Evolutionary conservation across 1,139 yeast species (phyloP).

Genomic region (Geotrichum phurueaensis): DNA sequence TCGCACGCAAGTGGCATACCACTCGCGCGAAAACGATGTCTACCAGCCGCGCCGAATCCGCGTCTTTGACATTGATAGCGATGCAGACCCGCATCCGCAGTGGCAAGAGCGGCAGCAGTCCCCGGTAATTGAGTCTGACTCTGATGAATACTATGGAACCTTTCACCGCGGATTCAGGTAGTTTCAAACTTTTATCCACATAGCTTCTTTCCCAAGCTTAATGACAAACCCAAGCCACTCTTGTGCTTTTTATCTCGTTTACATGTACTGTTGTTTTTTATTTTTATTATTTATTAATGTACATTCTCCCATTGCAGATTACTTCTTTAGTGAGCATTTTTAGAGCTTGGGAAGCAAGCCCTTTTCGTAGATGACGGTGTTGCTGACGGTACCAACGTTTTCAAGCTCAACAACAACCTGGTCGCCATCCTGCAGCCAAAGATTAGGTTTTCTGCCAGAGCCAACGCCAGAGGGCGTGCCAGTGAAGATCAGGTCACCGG

Average conservation of each 20-base stretch:
- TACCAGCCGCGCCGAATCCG: not conserved
- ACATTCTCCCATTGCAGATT: not conserved
- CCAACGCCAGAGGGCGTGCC: conserved; percentile 55
- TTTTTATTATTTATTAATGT: not conserved
- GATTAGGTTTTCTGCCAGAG: conserved; percentile 40
- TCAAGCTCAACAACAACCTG: conserved; percentile 41
- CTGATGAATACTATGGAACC: not conserved
- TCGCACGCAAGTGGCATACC: conserved; percentile 13
- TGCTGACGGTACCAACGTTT: conserved; percentile 43
- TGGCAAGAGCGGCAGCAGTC: not conserved
- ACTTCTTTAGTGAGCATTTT: not conserved
- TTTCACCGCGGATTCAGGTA: not conserved
- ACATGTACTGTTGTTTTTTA: not conserved
- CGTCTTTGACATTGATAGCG: not conserved
- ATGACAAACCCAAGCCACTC: not conserved
- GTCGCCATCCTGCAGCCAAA: conserved; percentile 45
- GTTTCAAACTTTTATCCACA: not conserved
- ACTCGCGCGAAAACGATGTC: not conserved
- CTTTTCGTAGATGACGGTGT: conserved; percentile 35
- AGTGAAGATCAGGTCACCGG: conserved; percentile 48
- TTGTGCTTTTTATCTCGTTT: not conserved
- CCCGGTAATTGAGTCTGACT: not conserved
- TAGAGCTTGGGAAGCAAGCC: conserved; percentile 11
- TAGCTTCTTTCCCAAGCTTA: not conserved
- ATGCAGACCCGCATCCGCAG: not conserved